Evolutionary conservation across 345 rosid genomes (phyloP), one percentile per base, ranked within the genome.

Genomic region (Aquilaria sinensis): DNA sequence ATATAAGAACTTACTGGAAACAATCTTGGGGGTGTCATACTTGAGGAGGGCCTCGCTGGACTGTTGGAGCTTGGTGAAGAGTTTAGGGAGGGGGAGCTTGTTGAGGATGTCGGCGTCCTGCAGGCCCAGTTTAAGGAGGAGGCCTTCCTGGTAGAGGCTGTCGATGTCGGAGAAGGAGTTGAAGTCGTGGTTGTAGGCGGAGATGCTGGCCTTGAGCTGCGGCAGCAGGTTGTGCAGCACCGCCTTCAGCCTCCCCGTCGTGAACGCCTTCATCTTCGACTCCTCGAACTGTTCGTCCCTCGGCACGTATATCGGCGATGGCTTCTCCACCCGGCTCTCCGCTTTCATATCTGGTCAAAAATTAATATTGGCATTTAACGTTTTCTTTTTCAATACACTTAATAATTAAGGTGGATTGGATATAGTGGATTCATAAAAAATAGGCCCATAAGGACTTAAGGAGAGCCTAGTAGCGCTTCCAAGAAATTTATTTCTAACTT

Each of bases 241-340:
- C 0, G 81, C 97, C 66, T 78, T 80, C 37, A 91, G 86, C 70
- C 97, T 83, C 50, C 96, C 96, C 2, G 86, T 69, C 11, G 90
- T 81, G 75, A 95, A 87, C 0, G 96, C 57, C 41, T 79, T 67
- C 56, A 62, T 67, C 67, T 95, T 95, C 0, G 86, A 70, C 80
- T 95, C 96, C 78, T 91, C 99, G 55, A 95, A 95, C 58, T 77
- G 96, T 68, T 95, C 99, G 50, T 95, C 99, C 57, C 97, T 80
- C 0, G 99, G 99, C 60, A 95, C 99, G 23, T 95, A 95, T 33
- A 84, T 69, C 5, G 99, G 99, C 66, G 53, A 33, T 41, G 99
- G 99, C 80, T 91, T 95, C 87, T 95, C 99, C 1, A 89, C 87
- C 2, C 97, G 79, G 64, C 91, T 80, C 77, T 95, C 99, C 2